These are phyloP conservation scores for Pseudozyma thailandica DNA, from an alignment of 1,284 basidiomycete species.

Conservation along the genomic window DNA sequence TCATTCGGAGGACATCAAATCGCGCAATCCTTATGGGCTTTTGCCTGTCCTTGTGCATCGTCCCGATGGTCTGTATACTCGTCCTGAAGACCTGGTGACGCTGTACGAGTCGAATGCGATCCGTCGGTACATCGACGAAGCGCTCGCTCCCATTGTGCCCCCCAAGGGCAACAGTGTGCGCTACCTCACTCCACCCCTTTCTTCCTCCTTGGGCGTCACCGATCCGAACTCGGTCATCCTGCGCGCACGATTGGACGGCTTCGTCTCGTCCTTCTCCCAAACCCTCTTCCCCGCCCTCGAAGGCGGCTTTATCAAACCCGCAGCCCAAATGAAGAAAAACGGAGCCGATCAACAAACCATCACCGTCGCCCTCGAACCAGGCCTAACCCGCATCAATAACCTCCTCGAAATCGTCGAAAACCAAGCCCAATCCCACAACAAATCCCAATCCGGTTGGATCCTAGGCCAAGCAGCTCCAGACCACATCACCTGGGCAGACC, in stretches of 20 bases:
- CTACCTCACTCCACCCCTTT: conserved; percentile 26
- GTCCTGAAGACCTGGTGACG: conserved; percentile 16
- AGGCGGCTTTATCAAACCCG: conserved; percentile 37
- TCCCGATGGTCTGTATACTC: conserved; percentile 38
- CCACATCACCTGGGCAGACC: conserved; percentile 33
- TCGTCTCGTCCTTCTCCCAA: conserved; percentile 24
- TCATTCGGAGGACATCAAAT: conserved; percentile 30
- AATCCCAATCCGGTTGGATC: conserved; percentile 4
- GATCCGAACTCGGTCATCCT: conserved; percentile 6
- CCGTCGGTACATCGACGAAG: conserved; percentile 45
- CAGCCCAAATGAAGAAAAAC: conserved; percentile 27
- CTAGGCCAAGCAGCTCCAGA: conserved; percentile 2
- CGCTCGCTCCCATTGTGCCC: conserved; percentile 13
- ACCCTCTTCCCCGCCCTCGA: conserved; percentile 40
- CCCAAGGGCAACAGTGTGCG: neutral
- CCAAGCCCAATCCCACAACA: conserved; percentile 9
- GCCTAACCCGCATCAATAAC: conserved; percentile 7
- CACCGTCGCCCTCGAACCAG: conserved; percentile 27
- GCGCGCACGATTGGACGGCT: conserved; percentile 18
- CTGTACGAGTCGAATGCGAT: conserved; percentile 41
- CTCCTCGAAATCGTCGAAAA: conserved; percentile 35
- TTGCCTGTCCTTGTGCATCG: conserved; percentile 41
- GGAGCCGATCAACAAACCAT: conserved; percentile 34
- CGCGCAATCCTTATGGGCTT: conserved; percentile 35
- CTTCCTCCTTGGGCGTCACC: neutral